Evolutionary conservation across 2,329 filamentous ascomycete genomes (phyloP).

Genomic region (Hyphodiscus sp.): DNA sequence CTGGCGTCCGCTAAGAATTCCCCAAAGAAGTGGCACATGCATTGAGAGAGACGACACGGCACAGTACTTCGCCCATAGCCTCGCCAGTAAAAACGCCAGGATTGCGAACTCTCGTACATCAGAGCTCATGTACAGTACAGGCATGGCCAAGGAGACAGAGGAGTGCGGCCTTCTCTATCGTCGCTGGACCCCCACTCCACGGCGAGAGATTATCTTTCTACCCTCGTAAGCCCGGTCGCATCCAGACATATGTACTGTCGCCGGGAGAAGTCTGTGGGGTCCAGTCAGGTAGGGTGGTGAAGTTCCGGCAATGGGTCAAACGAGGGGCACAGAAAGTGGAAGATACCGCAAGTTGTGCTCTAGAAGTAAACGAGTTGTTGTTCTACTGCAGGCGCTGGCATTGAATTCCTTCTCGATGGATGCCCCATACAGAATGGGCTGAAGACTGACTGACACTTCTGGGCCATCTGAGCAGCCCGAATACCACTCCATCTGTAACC

Average conservation of each 20-base stretch:
- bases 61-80: neutral
- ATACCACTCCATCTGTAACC: too few species aligned
- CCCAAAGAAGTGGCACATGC: constrained; percentile 8
- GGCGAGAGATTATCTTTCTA: neutral
- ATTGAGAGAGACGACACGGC: neutral
- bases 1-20: constrained; percentile 7
- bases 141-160: neutral
- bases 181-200: neutral
- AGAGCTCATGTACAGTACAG: neutral
- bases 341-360: too few species aligned
- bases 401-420: too few species aligned
- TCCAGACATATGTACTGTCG: too few species aligned
- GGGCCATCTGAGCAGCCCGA: too few species aligned
- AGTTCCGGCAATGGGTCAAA: neutral
- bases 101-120: neutral
- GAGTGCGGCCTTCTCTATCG: neutral
- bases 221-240: too few species aligned
- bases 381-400: too few species aligned
- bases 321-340: neutral
- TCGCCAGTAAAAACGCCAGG: neutral
- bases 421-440: too few species aligned
- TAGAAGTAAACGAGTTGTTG: too few species aligned
- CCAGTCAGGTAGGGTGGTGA: too few species aligned
- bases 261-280: too few species aligned
- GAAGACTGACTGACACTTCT: too few species aligned